Conservation (phyloP, 2,329 filamentous ascomycete species). For the Camillea tinctor region DNA sequence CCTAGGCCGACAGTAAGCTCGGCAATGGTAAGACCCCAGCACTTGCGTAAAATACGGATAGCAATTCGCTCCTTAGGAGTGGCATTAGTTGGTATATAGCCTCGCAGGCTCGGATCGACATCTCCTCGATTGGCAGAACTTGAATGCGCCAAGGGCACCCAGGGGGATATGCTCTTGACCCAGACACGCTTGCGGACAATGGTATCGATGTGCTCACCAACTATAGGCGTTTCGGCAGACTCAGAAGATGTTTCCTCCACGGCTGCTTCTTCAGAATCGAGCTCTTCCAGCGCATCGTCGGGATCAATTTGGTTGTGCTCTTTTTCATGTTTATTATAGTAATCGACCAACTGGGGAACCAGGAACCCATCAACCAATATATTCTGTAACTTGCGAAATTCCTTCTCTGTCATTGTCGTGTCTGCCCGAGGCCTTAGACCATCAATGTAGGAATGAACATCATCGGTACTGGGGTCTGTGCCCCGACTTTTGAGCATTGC, state of each 20-base stretch:
- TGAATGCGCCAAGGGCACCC: conserved; percentile 37
- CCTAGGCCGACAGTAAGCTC: conserved; percentile 46
- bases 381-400: conserved; percentile 42
- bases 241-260: neutral
- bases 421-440: conserved; percentile 45
- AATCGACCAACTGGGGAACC: conserved; percentile 39
- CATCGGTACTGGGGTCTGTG: conserved; percentile 29
- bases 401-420: conserved; percentile 35
- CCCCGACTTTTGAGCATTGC: conserved; percentile 30
- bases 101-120: conserved; percentile 23
- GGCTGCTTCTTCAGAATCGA: neutral
- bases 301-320: neutral
- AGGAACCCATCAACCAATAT: conserved; percentile 47
- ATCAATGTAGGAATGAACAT: conserved; percentile 47
- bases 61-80: conserved; percentile 42
- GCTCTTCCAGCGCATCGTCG: neutral
- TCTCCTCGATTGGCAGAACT: conserved; percentile 11
- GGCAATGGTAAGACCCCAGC: conserved; percentile 50
- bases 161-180: conserved; percentile 41
- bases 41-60: conserved; percentile 44
- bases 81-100: conserved; percentile 29
- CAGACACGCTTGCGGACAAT: conserved; percentile 33
- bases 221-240: neutral
- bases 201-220: neutral
- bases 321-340: conserved; percentile 37